Conservation (phyloP, 495 filamentous ascomycete genomes). For the Penicillium canariense region DNA sequence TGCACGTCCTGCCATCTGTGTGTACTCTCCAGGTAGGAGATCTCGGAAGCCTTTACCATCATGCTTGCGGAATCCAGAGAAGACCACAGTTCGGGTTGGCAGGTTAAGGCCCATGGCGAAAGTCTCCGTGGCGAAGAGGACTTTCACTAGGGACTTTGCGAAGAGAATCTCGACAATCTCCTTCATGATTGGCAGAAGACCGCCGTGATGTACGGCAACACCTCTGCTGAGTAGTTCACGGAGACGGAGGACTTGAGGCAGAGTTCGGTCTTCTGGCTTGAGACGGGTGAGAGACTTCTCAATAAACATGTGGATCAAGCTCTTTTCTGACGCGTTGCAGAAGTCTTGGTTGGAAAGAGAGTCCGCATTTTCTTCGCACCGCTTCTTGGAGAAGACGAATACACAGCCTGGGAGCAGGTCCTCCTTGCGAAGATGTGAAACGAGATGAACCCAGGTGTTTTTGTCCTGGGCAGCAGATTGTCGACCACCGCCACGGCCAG, state of each 20-base stretch:
- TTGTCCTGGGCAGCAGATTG: constrained; percentile 89
- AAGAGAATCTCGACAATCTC: constrained; percentile 97
- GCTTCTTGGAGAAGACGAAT: constrained; percentile 97
- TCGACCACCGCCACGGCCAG: constrained; percentile 76
- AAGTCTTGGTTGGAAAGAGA: constrained; percentile 93
- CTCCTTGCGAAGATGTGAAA: constrained; percentile 84
- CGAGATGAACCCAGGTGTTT: constrained; percentile 94
- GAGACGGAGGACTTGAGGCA: constrained; percentile 87
- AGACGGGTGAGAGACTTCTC: constrained; percentile 92
- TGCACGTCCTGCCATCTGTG: constrained; percentile 96
- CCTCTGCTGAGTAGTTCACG: constrained; percentile 83
- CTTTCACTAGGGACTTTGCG: constrained; percentile 89
- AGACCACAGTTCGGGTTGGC: constrained; percentile 93
- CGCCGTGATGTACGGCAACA: constrained; percentile 95
- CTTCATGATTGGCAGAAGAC: constrained; percentile 93
- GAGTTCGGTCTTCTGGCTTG: constrained; percentile 81
- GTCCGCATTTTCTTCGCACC: constrained; percentile 96
- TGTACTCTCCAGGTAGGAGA: constrained; percentile 92
- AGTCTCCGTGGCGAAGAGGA: constrained; percentile 95
- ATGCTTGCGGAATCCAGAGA: constrained; percentile 95
- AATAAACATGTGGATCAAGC: constrained; percentile 93
- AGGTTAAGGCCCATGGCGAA: constrained; percentile 98
- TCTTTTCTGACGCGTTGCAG: constrained; percentile 89
- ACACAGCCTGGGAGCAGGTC: constrained; percentile 88
- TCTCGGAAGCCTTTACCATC: constrained; percentile 90